A percentile compares a stretch with the other conserved stretches of the same genome.
phyloP scores from a whole-genome alignment of 345 rosid species.

The Firmiana major region DNA sequence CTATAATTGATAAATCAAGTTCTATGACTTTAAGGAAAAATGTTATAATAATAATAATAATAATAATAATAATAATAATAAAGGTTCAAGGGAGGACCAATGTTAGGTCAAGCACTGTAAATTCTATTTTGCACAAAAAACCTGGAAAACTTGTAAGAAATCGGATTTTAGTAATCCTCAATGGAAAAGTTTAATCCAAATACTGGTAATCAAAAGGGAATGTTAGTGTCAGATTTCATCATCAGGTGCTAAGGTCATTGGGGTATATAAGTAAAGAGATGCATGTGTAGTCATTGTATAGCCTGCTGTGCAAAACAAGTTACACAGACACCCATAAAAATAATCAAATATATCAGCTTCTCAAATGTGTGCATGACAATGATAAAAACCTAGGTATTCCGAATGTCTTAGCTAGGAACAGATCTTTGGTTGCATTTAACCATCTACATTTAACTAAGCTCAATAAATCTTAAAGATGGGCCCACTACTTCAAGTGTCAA shows the following conservation, averaged over 20 bases:
- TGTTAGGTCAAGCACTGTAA: too few species aligned
- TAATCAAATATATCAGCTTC: not conserved
- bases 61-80: too few species aligned
- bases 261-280: not conserved
- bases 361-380: not conserved
- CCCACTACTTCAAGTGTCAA: not conserved
- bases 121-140: too few species aligned
- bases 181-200: too few species aligned
- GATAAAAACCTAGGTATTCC: not conserved
- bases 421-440: not conserved
- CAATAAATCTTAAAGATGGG: not conserved
- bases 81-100: too few species aligned
- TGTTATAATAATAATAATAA: too few species aligned
- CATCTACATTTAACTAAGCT: not conserved
- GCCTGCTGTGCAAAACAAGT: not conserved
- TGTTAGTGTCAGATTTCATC: too few species aligned
- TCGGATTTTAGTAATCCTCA: too few species aligned
- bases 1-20: too few species aligned
- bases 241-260: not conserved
- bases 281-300: not conserved
- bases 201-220: too few species aligned
- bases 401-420: not conserved
- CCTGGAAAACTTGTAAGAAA: too few species aligned
- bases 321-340: not conserved
- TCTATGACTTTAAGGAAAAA: too few species aligned